Conservation (phyloP, 2,329 filamentous ascomycete genomes). For the Corynespora cassiicola region DNA sequence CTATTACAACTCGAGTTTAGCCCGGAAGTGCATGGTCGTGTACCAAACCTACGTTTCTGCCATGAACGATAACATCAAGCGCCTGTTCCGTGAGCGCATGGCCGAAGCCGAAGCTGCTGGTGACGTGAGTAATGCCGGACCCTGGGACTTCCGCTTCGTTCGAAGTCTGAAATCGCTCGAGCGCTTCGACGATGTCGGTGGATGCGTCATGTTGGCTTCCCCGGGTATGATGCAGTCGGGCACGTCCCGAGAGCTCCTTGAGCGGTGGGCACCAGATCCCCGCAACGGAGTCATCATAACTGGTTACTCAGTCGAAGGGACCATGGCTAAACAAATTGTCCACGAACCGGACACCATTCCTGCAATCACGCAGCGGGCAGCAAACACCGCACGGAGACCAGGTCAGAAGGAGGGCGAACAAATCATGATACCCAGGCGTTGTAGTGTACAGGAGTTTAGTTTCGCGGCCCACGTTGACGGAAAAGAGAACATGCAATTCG, state of each 20-base stretch:
- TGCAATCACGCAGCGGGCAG: conserved; percentile 76
- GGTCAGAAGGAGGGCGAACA: conserved; percentile 77
- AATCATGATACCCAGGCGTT: conserved; percentile 88
- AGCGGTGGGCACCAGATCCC: conserved; percentile 94
- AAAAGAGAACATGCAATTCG: conserved; percentile 94
- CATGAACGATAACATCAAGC: conserved; percentile 99
- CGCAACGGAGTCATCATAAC: conserved; percentile 99
- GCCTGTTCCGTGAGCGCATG: conserved; percentile 91
- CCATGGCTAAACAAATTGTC: conserved; percentile 95
- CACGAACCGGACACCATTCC: conserved; percentile 95
- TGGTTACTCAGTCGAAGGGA: conserved; percentile 97
- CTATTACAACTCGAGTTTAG: conserved; percentile 95
- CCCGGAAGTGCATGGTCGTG: conserved; percentile 96
- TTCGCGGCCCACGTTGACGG: conserved; percentile 98
- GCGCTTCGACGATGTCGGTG: conserved; percentile 92
- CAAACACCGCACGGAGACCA: conserved; percentile 63
- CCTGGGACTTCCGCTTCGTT: conserved; percentile 97
- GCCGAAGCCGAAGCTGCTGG: conserved; percentile 85
- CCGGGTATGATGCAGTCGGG: conserved; percentile 99
- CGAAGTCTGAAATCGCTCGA: conserved; percentile 91
- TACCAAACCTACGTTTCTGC: conserved; percentile 98
- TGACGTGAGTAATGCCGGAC: conserved; percentile 76
- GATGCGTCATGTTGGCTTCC: conserved; percentile 95
- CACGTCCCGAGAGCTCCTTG: conserved; percentile 88
- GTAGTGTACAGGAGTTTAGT: conserved; percentile 91